Evolutionary conservation across 2,329 filamentous ascomycete species (phyloP), one percentile per base, ranked within the genome.

Genomic region (Fusarium nodosum): DNA sequence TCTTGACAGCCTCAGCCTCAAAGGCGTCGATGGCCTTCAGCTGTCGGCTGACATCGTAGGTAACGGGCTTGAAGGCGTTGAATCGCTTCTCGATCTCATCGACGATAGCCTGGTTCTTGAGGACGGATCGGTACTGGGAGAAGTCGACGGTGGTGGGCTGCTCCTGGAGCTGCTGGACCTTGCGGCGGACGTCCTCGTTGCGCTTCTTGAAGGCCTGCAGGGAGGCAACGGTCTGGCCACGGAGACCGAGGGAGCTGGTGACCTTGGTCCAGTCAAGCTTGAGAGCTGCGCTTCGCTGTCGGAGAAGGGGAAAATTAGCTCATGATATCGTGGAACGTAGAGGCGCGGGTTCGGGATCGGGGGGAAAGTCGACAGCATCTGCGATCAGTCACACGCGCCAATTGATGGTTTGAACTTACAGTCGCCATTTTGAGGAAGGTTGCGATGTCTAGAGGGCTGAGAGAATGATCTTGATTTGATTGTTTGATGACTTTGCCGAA

Each of bases 261-360:
- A 99, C 90, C 86, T 97, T 96, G 85, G 90, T 90, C 96, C 96
- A 99, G 91, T 99, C 96, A 88, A 99, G 90, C 90, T 98, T 99
- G 85, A 97, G 90, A 84, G 95, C 94, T 87, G 95, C 94, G 89
- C 93, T 97, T 89, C 94, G 92, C 95, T 98, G 82, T 82, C 71
- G 50, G 64, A 69, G 64, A 62, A 70, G 73, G 65, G 74, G 73
- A 78, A 84, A 87, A 87, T 87, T 87, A 87, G 86, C 85, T 87
- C 85, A 85, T 73, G 65, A 56, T 45, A 63, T 70, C 65, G 60
- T 66, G 55, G 54, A 65, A 57, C 67, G 56, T 64, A 52, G 52
- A 64, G 64, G 55, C 56, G 72, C 66, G 71, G 55, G 33, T 16
- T 62, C 33, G 56, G 47, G 51, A 26, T 28, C 48, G 60, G 61